phyloP scores from a whole-genome alignment of 179 eudicot genomes.

The Sideroxylon spinosum region DNA sequence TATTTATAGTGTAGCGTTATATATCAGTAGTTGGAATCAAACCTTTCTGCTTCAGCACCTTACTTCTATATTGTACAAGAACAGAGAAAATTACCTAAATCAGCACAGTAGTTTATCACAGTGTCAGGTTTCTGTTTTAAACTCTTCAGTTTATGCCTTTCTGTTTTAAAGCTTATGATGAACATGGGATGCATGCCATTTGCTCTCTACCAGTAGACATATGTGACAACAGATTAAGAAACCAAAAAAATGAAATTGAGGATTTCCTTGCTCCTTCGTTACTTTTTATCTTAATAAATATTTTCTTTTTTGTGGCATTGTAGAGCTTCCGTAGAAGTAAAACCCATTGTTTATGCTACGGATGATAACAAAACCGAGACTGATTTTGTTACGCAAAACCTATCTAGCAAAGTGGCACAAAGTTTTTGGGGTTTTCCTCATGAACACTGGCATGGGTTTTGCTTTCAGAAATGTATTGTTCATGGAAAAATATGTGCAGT shows the following conservation, averaged over 20 bases:
- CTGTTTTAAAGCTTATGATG: background rate
- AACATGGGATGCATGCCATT: background rate
- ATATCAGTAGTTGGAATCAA: background rate
- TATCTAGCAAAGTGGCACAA: conserved; percentile 16
- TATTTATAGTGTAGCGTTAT: background rate
- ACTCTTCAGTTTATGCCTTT: no score
- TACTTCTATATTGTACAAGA: background rate
- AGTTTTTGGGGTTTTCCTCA: conserved; percentile 55
- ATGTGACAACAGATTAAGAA: background rate
- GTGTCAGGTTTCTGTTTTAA: background rate
- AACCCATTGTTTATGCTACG: conserved; percentile 60
- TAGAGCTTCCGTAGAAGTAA: conserved; percentile 87
- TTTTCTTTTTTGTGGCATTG: conserved; percentile 12
- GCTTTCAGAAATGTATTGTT: conserved; percentile 66
- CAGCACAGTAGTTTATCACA: background rate
- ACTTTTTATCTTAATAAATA: background rate
- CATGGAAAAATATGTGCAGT: conserved; percentile 51
- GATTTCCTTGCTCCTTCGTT: background rate
- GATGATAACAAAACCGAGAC: conserved; percentile 35
- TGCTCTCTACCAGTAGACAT: background rate
- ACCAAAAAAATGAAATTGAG: background rate
- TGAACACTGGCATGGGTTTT: conserved; percentile 59
- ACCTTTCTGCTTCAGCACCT: background rate
- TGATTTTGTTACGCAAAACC: conserved; percentile 26
- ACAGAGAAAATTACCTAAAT: background rate